A percentile compares a stretch with the other conserved stretches of the same genome.
Conservation (phyloP, 192 early-diverging fungal species). For the Chytriomyces sp. region DNA sequence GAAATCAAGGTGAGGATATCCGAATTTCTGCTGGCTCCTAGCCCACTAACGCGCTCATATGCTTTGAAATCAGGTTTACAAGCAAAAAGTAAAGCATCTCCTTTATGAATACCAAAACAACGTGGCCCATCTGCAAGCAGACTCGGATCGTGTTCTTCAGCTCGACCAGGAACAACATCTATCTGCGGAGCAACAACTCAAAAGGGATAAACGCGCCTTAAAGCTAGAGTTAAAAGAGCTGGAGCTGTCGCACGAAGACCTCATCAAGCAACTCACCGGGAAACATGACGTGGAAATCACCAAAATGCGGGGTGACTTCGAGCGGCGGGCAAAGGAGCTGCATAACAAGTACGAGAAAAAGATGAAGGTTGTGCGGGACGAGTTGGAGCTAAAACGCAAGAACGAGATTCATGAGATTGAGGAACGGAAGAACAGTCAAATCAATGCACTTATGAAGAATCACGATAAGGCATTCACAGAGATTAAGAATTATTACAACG, state of each 20-base stretch:
- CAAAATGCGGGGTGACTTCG: conserved; percentile 56
- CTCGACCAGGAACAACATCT: conserved; percentile 58
- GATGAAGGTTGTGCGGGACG: conserved; percentile 63
- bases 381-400: conserved; percentile 64
- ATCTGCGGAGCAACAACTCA: conserved; percentile 55
- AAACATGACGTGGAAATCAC: conserved; percentile 65
- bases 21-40: background rate
- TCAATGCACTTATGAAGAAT: conserved; percentile 70
- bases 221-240: conserved; percentile 67
- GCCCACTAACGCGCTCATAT: background rate
- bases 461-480: conserved; percentile 70
- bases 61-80: conserved; percentile 52
- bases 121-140: conserved; percentile 66
- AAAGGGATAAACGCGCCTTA: conserved; percentile 63
- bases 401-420: conserved; percentile 73
- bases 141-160: conserved; percentile 60
- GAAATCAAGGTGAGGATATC: conserved; percentile 58
- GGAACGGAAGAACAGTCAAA: conserved; percentile 70
- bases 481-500: conserved; percentile 74
- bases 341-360: conserved; percentile 66
- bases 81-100: conserved; percentile 72
- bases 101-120: conserved; percentile 74
- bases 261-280: conserved; percentile 59
- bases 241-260: conserved; percentile 67
- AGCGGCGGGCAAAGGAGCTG: conserved; percentile 61